Base-by-base conservation (phyloP, 2,329 filamentous ascomycete genomes). In the Ophiocordyceps robertsii region DNA sequence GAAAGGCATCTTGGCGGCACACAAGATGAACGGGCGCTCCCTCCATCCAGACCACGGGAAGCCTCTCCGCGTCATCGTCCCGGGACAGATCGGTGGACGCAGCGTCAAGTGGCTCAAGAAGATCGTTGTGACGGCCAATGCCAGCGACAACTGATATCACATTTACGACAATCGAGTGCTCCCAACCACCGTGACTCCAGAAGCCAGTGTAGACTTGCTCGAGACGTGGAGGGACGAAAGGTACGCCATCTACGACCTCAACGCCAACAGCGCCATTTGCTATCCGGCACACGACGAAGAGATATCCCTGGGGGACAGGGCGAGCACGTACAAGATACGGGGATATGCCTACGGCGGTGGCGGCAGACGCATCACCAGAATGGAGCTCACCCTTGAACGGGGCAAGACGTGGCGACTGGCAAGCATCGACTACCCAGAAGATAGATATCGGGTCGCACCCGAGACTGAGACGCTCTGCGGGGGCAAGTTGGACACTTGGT, bases 141-240 rank as follows among this genome's bases (percentile, higher is more conserved):
- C 88, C 1, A 94, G 87, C 56, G 82, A 90, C 48, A 95, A 93
- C 56, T 94, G 87, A 86, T 95, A 95, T 54, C 89, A 95, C 60
- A 87, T 93, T 47, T 89, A 92, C 60, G 89, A 95, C 59, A 95
- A 95, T 57, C 71, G 87, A 45, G 87, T 95, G 2, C 64, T 95
- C 33, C 89, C 89, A 49, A 94, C 87, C 0, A 89, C 80, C 73
- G 72, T 95, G 14, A 82, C 80, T 11, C 87, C 89, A 0, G 87
- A 94, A 51, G 80, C 82, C 56, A 82, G 84, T 45, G 80, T 80
- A 2, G 75, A 82, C 47, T 69, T 88, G 42, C 75, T 78, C 0
- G 75, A 81, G 19, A 85, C 80, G 66, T 95, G 89, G 89, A 81
- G 69, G 53, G 89, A 95, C 56, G 88, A 95, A 49, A 74, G 85